A percentile compares a stretch with the other conserved stretches of the same genome.
Evolutionary conservation across 2,329 filamentous ascomycete genomes (phyloP).

Genomic region (Proliferodiscus dingleyae): DNA sequence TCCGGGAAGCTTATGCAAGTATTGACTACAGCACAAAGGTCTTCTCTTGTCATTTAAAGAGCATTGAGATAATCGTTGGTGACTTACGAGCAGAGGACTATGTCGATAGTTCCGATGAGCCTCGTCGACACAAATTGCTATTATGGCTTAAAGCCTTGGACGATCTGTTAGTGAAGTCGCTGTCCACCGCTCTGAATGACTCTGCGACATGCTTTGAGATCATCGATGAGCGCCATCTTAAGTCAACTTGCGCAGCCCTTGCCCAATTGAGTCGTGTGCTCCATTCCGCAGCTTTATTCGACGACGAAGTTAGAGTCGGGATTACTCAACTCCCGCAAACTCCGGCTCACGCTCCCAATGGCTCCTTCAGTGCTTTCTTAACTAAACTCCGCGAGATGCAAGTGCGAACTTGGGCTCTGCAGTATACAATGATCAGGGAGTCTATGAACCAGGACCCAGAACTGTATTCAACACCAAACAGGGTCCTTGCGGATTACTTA

Average conservation of each 20-base stretch:
- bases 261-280: slow-evolving; percentile 68
- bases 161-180: slow-evolving; percentile 65
- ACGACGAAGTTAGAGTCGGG: slow-evolving; percentile 80
- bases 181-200: slow-evolving; percentile 66
- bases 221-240: slow-evolving; percentile 73
- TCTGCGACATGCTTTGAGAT: slow-evolving; percentile 69
- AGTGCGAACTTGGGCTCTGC: slow-evolving; percentile 79
- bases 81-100: slow-evolving; percentile 61
- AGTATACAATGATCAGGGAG: slow-evolving; percentile 75
- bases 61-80: slow-evolving; percentile 74
- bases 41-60: slow-evolving; percentile 79
- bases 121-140: slow-evolving; percentile 67
- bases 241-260: slow-evolving; percentile 66
- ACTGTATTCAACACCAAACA: slow-evolving; percentile 60
- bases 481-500: slow-evolving; percentile 73
- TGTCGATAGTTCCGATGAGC: slow-evolving; percentile 49
- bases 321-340: slow-evolving; percentile 56
- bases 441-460: slow-evolving; percentile 63
- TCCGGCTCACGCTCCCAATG: slow-evolving; percentile 40
- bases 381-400: slow-evolving; percentile 81
- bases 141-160: slow-evolving; percentile 76
- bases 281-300: slow-evolving; percentile 74
- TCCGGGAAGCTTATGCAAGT: slow-evolving; percentile 82
- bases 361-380: slow-evolving; percentile 50
- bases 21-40: slow-evolving; percentile 86